Evolutionary conservation across 441 rosid genomes (phyloP), one percentile per base, ranked within the genome.

Genomic region (Euphorbia corollata): DNA sequence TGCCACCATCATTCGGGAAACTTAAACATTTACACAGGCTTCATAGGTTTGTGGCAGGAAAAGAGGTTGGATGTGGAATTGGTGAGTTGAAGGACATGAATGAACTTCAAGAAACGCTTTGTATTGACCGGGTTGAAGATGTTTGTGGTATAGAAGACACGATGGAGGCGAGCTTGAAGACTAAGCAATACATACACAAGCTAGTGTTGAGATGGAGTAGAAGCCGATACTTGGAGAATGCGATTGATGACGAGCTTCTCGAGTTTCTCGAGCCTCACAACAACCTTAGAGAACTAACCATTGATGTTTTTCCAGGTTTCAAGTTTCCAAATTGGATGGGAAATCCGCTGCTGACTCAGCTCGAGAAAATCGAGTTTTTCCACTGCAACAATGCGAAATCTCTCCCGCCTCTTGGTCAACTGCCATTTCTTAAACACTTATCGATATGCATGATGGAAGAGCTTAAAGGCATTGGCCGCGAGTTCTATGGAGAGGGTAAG

Each of bases 351-450:
- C 72, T 73, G 9, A 48, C 72, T 68, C 69, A 61, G 18, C 19
- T 74, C 6, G 61, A 47, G 22, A 60, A 53, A 39, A 39, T 79
- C 53, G 69, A 63, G 55, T 67, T 74, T 54, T 16, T 50, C 27
- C 69, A 65, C 55, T 74, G 85, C 57, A 74, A 68, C 30, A 38
- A 71, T 53, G 60, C 78, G 57, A 36, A 20, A 22, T 39, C 60
- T 27, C 56, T 81, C 58, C 85, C 85, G 18, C 60, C 79, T 8
- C 71, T 75, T 18, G 74, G 71, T 57, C 78, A 74, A 68, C 74
- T 78, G 56, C 78, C 79, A 12, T 69, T 48, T 58, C 79, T 78
- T 66, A 69, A 69, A 61, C 45, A 36, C 61, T 79, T 78, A 51
- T 48, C 60, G 59, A 53, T 78, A 41, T 45, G 30, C 38, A 77